Conservation (phyloP, 169 alveolate species). For the Theileria sp. region DNA sequence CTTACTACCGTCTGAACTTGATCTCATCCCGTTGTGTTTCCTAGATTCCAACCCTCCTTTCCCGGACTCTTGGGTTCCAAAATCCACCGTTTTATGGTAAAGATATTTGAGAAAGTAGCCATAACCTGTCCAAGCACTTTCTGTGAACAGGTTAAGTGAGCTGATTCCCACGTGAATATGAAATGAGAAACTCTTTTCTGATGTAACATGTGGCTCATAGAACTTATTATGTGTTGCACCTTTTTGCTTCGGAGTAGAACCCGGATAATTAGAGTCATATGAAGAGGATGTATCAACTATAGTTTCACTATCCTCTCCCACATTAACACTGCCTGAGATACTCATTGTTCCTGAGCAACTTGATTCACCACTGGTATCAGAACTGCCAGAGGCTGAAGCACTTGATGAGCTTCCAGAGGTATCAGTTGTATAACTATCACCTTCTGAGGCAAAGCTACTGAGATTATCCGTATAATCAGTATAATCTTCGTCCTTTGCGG, state of each 20-base stretch:
- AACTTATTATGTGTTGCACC: neutral
- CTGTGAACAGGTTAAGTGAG: constrained; percentile 38
- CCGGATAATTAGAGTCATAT: neutral
- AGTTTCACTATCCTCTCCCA: constrained; percentile 8
- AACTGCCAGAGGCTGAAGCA: neutral
- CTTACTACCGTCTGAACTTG: neutral
- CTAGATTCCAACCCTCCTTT: neutral
- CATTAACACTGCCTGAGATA: neutral
- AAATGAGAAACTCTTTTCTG: constrained; percentile 12
- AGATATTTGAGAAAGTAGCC: constrained; percentile 44
- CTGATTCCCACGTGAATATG: constrained; percentile 43
- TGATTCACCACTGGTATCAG: neutral
- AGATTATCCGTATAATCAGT: neutral
- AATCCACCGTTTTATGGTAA: constrained; percentile 13
- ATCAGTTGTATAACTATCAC: neutral
- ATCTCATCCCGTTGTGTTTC: neutral
- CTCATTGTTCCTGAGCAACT: neutral
- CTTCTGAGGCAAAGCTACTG: neutral
- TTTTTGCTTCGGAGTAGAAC: neutral
- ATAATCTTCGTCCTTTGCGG: neutral
- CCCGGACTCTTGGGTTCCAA: constrained; percentile 20
- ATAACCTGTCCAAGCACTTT: constrained; percentile 64
- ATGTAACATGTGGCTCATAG: neutral
- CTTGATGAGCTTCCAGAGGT: neutral
- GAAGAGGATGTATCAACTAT: neutral